Evolutionary conservation across 208 protist species (phyloP).

Genomic region (Zelonia costaricensis): DNA sequence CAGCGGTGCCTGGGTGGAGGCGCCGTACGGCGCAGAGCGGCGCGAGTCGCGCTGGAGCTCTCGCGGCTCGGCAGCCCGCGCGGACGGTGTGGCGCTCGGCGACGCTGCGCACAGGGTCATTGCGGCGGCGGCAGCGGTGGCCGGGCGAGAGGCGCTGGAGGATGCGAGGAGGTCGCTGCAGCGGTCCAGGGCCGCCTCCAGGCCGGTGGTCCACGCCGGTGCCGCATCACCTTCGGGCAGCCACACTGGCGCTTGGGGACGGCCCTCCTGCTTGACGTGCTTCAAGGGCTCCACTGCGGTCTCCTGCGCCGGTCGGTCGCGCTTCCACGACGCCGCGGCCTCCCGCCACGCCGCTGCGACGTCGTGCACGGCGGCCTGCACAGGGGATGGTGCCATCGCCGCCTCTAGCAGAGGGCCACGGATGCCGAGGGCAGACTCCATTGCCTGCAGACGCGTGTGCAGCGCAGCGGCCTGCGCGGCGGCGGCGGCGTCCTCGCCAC

Average conservation of each 20-base stretch:
- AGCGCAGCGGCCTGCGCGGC: not conserved
- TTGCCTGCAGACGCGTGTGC: slow-evolving; percentile 1
- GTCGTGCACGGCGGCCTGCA: not conserved
- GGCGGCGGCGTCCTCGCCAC: not conserved
- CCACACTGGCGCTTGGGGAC: not conserved
- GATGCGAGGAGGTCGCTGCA: slow-evolving; percentile 5
- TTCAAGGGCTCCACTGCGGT: not conserved
- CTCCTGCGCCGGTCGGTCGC: slow-evolving; percentile 1
- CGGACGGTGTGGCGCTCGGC: too few species aligned
- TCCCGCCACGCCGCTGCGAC: slow-evolving; percentile 16
- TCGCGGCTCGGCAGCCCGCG: too few species aligned
- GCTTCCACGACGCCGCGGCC: slow-evolving; percentile 2
- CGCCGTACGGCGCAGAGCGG: too few species aligned
- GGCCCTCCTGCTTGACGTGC: slow-evolving; percentile 9
- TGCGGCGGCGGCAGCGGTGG: not conserved
- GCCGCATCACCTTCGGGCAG: not conserved
- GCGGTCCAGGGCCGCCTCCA: slow-evolving; percentile 4
- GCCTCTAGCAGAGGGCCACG: not conserved
- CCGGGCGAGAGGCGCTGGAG: not conserved
- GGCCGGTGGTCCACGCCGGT: slow-evolving; percentile 8
- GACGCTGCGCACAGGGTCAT: too few species aligned
- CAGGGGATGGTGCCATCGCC: not conserved
- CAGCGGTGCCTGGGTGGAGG: too few species aligned
- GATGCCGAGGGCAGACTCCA: slow-evolving; percentile 25
- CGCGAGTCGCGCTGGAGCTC: too few species aligned